phyloP scores from a whole-genome alignment of 257 asterid genomes.

The Avicennia marina region DNA sequence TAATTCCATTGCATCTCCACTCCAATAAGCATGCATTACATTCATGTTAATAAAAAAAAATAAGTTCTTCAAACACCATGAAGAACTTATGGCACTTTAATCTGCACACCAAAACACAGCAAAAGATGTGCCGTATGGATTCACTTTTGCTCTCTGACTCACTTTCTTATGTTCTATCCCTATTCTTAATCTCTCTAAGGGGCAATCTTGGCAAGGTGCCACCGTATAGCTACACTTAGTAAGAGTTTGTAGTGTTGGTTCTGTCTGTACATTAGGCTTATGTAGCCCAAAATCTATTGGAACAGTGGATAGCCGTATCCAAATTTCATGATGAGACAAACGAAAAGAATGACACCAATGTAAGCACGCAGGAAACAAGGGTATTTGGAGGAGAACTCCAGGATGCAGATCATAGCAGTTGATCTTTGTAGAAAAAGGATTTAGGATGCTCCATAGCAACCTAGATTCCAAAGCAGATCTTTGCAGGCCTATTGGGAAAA shows the following conservation, averaged over 20 bases:
- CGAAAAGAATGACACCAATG: constrained; percentile 61
- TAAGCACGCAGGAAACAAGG: constrained; percentile 33
- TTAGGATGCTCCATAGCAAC: constrained; percentile 68
- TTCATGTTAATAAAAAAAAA: constrained; percentile 40
- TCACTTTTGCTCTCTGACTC: constrained; percentile 44
- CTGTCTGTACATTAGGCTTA: constrained; percentile 87
- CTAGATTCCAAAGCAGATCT: constrained; percentile 67
- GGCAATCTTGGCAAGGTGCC: constrained; percentile 79
- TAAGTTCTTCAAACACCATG: constrained; percentile 27
- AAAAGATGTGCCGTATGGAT: constrained; percentile 38
- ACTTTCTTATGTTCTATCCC: constrained; percentile 24
- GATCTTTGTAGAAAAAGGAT: constrained; percentile 44
- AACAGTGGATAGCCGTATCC: constrained; percentile 51
- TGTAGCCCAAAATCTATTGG: constrained; percentile 52
- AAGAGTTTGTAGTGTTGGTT: constrained; percentile 44
- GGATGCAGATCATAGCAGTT: constrained; percentile 49
- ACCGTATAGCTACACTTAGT: constrained; percentile 60
- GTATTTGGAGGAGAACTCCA: constrained; percentile 37
- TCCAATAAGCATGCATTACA: constrained; percentile 56
- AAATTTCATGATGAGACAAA: constrained; percentile 45
- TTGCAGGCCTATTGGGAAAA: constrained; percentile 65
- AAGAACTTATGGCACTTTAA: constrained; percentile 37
- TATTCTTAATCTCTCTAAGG: constrained; percentile 42
- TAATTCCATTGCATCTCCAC: constrained; percentile 47
- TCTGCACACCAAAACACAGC: constrained; percentile 59